Base-by-base conservation (phyloP, 2,329 filamentous ascomycete species). In the Claviceps pusilla region DNA sequence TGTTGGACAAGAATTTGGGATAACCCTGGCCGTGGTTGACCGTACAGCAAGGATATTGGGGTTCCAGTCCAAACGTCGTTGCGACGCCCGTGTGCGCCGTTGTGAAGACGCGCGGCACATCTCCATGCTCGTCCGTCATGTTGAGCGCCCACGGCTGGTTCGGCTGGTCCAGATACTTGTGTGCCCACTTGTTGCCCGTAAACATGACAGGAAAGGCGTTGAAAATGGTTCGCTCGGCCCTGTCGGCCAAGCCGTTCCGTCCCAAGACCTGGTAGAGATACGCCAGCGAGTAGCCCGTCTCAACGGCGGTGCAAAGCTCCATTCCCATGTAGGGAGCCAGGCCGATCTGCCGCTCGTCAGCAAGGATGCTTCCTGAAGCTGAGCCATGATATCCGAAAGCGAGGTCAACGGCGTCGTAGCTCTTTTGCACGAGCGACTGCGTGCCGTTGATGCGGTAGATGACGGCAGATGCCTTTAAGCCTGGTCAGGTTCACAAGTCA, bases 11-110 rank as follows among this genome's bases (percentile, higher is more conserved):
- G 54, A 76, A 79, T 58, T 80, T 80, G 0, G 78, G 76, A 57
- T 74, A 78, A 9, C 74, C 78, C 59, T 80, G 76, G 1, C 72
- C 73, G 58, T 80, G 76, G 55, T 81, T 81, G 56, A 81, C 78
- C 1, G 77, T 78, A 59, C 78, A 81, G 63, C 77, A 81, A 1
- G 74, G 73, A 48, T 68, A 78, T 39, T 76, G 70, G 2, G 74
- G 74, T 54, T 78, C 76, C 14, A 79, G 64, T 1, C 76, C 76
- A 59, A 55, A 74, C 64, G 59, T 77, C 70, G 59, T 65, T 71
- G 62, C 51, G 9, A 64, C 56, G 6, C 64, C 67, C 5, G 62
- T 64, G 50, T 73, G 71, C 29, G 74, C 71, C 53, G 77, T 77
- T 54, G 66, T 78, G 61, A 77, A 79, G 4, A 66, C 52, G 3